Base-by-base conservation (phyloP, 352 stramenopile species). In the Pythium oligandrum region DNA sequence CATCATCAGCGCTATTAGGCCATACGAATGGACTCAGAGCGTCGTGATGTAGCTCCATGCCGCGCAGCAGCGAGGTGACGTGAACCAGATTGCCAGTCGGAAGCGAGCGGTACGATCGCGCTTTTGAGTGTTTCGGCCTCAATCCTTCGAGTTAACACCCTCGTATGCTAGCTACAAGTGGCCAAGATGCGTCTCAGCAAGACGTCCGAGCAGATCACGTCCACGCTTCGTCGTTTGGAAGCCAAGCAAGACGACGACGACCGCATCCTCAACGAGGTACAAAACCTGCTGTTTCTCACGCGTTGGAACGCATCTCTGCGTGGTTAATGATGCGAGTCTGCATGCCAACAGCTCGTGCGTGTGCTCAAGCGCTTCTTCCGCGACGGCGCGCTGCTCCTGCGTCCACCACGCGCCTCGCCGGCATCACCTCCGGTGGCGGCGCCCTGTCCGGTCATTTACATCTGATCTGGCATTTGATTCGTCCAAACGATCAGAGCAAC, bases 41-140 rank as follows among this genome's bases (percentile, higher is more conserved):
- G 12, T n/a, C 26, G n/a, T 51, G 30, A 17, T n/a, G 2, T 44
- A 90, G 79, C 44, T 90, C 33, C 32, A 57, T 0, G 40, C 78
- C 7, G 77, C 83, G 8, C 63, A 85, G 44, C 74, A 86, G 52
- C 78, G 76, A 51, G 75, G 79, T 39, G 78, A 86, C 45, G 38
- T 73, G 11, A 84, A 82, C 57, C 62, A 65, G 31, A 73, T 90
- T 35, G 75, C 77, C 5, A 67, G 81, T 30, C 70, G 70, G 48
- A 83, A 86, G 55, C 71, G 66, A 46, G 59, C 67, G 53, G 79
- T 88, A 61, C 35, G 73, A 62, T 36, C 8, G 4, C 32, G 11
- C 12, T 36, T 38, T 17, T 6, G 42, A n/a, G 11, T 17, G n/a
- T 40, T 53, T 43, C 33, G 7, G 44, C 32, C 9, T 39, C 2